phyloP scores from a whole-genome alignment of 2,329 filamentous ascomycete genomes.

The Sclerotinia minor region DNA sequence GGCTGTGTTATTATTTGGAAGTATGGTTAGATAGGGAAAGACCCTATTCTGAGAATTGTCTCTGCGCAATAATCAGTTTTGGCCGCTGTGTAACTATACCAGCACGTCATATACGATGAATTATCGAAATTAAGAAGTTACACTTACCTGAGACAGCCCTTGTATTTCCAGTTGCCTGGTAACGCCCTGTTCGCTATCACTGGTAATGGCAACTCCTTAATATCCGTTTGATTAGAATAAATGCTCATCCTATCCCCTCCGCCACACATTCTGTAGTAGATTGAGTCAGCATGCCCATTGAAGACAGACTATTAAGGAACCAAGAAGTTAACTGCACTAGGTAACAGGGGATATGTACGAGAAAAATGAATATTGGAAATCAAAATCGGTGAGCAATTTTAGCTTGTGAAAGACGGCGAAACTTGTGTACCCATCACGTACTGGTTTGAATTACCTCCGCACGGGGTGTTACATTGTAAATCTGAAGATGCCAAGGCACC shows the following conservation, averaged over 20 bases:
- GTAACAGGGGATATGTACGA: background rate
- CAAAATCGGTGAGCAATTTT: background rate
- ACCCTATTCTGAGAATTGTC: conserved; percentile 28
- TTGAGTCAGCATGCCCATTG: too few relatives aligned
- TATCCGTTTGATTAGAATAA: conserved; percentile 32
- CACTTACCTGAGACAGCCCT: conserved; percentile 38
- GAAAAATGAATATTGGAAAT: too few relatives aligned
- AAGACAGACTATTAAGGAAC: background rate
- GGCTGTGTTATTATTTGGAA: conserved; percentile 31
- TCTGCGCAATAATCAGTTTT: conserved; percentile 13
- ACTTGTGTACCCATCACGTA: background rate
- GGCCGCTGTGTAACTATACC: background rate
- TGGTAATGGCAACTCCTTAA: conserved; percentile 28
- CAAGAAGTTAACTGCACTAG: background rate
- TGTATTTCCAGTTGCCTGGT: conserved; percentile 33
- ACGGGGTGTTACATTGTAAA: conserved; percentile 40
- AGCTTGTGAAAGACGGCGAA: background rate
- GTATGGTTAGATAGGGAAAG: conserved; percentile 34
- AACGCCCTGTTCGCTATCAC: conserved; percentile 28
- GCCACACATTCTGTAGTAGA: conserved; percentile 37
- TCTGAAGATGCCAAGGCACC: conserved; percentile 38
- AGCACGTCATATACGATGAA: conserved; percentile 3
- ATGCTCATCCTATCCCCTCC: conserved; percentile 37
- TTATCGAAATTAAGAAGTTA: background rate
- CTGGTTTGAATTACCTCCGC: conserved; percentile 37